Percentiles rank a stretch among this genome's conserved stretches.
Evolutionary conservation across 768 basidiomycete species (phyloP).

Genomic region (Serendipita indica): DNA sequence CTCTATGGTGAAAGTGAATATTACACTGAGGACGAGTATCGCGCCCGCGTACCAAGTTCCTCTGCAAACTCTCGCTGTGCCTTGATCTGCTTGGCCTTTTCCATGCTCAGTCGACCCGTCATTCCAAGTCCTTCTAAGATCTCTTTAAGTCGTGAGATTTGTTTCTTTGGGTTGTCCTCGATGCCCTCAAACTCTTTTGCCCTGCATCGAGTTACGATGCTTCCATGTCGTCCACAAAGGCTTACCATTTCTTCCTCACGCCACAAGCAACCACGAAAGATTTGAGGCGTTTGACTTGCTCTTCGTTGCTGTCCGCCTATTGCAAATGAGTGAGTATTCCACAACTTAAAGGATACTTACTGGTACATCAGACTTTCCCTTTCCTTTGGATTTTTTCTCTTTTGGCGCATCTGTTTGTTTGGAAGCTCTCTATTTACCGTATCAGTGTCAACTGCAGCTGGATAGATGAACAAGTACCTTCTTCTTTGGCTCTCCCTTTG

Average conservation of each 20-base stretch:
- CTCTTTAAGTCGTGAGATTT: conserved; percentile 48
- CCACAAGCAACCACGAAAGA: conserved; percentile 60
- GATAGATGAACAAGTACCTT: no score
- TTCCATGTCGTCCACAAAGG: background rate
- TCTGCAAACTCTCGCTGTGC: conserved; percentile 59
- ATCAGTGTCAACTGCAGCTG: no score
- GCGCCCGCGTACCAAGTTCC: conserved; percentile 47
- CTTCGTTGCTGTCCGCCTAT: conserved; percentile 41
- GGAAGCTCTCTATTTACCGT: conserved; percentile 20
- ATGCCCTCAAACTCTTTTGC: conserved; percentile 47
- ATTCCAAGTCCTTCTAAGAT: conserved; percentile 65
- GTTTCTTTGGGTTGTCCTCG: conserved; percentile 36
- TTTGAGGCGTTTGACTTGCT: conserved; percentile 64
- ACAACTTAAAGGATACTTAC: conserved; percentile 17
- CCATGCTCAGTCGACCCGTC: conserved; percentile 59
- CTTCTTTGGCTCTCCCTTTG: conserved; percentile 11
- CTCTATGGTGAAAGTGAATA: conserved; percentile 29
- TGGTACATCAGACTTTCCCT: conserved; percentile 4
- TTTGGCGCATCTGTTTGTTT: conserved; percentile 8
- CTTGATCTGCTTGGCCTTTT: conserved; percentile 65
- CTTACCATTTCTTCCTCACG: conserved; percentile 56
- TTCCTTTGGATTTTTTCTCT: conserved; percentile 12
- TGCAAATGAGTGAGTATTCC: background rate
- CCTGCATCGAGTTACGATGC: no score
- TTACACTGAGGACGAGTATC: background rate